phyloP scores from a whole-genome alignment of 176 grass and related monocot genomes.

The Eleusine coracana region DNA sequence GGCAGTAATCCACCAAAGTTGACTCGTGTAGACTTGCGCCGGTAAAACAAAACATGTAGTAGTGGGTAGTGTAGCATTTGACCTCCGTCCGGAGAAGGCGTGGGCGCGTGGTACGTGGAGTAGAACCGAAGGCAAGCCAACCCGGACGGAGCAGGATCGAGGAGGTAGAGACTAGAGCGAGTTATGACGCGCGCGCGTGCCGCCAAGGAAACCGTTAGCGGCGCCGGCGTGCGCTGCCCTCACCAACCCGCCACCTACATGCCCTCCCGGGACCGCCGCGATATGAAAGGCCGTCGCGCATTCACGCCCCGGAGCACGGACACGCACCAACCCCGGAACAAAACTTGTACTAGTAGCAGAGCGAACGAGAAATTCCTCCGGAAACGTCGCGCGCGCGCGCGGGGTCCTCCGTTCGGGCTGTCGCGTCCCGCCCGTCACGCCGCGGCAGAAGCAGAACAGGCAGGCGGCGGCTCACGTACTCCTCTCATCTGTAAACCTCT shows the following conservation, averaged over 20 bases:
- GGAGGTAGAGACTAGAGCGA: background rate
- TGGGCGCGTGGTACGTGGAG: background rate
- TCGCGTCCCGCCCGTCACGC: background rate
- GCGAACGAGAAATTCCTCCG: background rate
- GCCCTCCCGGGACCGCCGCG: background rate
- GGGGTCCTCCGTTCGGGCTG: background rate
- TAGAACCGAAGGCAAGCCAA: background rate
- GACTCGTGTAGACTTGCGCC: background rate
- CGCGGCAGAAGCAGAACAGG: background rate
- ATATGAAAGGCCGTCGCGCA: background rate
- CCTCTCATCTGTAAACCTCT: background rate
- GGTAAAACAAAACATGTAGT: background rate
- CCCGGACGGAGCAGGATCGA: too few species aligned
- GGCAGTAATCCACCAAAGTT: background rate
- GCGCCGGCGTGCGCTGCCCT: background rate
- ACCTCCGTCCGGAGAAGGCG: too few species aligned
- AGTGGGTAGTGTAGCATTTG: too few species aligned
- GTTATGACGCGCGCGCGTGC: slow-evolving; percentile 27
- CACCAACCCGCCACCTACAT: background rate
- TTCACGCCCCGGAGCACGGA: background rate
- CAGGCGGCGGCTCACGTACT: background rate
- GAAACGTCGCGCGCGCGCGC: background rate
- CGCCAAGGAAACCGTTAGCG: slow-evolving; percentile 40
- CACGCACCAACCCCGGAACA: background rate
- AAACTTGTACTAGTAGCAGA: background rate